Evolutionary conservation across 192 early-diverging fungal genomes (phyloP).

Genomic region (Fimicolochytrium jonesii): DNA sequence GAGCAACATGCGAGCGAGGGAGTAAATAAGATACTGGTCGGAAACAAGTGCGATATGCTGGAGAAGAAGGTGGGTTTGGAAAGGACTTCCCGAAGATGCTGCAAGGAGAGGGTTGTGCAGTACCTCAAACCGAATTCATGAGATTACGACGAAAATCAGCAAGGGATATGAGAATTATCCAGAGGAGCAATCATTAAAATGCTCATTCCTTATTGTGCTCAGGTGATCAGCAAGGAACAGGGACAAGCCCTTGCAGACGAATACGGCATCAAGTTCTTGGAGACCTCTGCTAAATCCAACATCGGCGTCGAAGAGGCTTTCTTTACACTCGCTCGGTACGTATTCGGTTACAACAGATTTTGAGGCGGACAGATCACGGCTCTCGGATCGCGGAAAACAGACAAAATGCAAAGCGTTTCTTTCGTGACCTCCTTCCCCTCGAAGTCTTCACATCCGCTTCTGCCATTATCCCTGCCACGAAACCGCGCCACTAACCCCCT

Average conservation of each 20-base stretch:
- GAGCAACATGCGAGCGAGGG: conserved; percentile 99
- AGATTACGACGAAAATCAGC: too few relatives aligned
- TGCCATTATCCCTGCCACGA: background rate
- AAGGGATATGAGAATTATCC: too few relatives aligned
- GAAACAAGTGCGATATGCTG: conserved; percentile 98
- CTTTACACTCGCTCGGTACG: conserved; percentile 84
- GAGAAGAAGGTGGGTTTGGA: conserved; percentile 84
- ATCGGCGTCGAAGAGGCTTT: conserved; percentile 94
- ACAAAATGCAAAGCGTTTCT: too few relatives aligned
- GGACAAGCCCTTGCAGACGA: conserved; percentile 94
- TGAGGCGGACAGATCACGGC: too few relatives aligned
- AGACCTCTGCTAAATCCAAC: conserved; percentile 98
- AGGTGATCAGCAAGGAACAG: conserved; percentile 93
- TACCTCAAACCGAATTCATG: too few relatives aligned
- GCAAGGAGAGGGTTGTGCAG: too few relatives aligned
- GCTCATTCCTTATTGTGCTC: background rate
- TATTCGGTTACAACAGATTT: too few relatives aligned
- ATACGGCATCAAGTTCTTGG: conserved; percentile 91
- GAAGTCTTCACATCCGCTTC: too few relatives aligned
- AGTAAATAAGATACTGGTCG: conserved; percentile 98
- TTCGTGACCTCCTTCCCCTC: too few relatives aligned
- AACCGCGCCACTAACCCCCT: too few relatives aligned
- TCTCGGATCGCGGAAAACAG: too few relatives aligned
- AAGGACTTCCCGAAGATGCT: too few relatives aligned
- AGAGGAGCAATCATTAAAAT: background rate